phyloP scores from a whole-genome alignment of 2,329 filamentous ascomycete species.

The Triangularia verruculosa region DNA sequence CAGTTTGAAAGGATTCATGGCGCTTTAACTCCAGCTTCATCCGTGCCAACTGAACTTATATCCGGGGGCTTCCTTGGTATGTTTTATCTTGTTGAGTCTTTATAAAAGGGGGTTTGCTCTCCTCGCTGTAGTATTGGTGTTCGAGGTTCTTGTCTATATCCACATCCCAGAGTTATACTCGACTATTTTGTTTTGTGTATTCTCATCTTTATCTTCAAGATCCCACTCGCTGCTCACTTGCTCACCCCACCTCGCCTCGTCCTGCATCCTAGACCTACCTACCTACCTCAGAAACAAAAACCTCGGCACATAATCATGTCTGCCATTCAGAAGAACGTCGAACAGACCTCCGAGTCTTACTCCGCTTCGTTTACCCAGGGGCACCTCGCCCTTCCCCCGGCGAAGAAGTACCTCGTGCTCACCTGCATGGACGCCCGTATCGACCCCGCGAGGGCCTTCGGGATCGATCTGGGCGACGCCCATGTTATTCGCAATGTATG shows the following conservation, averaged over 20 bases:
- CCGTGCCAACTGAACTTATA: not conserved
- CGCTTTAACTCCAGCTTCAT: not conserved
- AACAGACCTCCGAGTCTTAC: slow-evolving; percentile 30
- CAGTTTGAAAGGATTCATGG: not conserved
- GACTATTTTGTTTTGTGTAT: not conserved
- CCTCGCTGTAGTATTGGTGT: not conserved
- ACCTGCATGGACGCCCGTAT: slow-evolving; percentile 82
- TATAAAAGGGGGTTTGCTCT: not conserved
- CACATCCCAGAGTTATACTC: no score
- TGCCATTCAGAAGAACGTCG: slow-evolving; percentile 31
- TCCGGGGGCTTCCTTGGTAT: not conserved
- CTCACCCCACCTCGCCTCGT: not conserved
- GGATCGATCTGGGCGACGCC: slow-evolving; percentile 70
- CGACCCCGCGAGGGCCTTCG: slow-evolving; percentile 66
- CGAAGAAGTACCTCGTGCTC: slow-evolving; percentile 66
- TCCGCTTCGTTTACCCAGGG: slow-evolving; percentile 58
- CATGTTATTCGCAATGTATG: slow-evolving; percentile 69
- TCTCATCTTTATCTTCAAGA: not conserved
- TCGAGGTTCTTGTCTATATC: no score
- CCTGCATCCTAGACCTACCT: not conserved
- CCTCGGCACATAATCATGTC: slow-evolving; percentile 24
- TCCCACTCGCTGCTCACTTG: not conserved
- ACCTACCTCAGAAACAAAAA: not conserved
- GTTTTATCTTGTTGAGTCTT: not conserved
- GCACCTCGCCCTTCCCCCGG: slow-evolving; percentile 63